phyloP scores from a whole-genome alignment of 371 early-diverging fungal genomes.

The Dichotomocladium elegans region DNA sequence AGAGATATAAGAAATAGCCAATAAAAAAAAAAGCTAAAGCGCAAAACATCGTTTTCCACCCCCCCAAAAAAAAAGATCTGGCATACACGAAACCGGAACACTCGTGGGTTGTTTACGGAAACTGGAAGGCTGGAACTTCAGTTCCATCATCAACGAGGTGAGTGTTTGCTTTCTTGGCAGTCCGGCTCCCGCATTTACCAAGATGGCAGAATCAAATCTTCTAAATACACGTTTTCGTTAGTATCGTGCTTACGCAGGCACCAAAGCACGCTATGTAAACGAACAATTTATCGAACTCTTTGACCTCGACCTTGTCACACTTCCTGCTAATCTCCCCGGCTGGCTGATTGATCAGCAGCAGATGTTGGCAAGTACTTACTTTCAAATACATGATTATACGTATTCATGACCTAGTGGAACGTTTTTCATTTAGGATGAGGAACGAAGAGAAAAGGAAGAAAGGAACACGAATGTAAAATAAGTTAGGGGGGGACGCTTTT shows the following conservation, averaged over 20 bases:
- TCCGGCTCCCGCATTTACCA: too few relatives aligned
- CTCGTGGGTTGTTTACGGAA: conserved; percentile 92
- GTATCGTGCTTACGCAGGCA: conserved; percentile 90
- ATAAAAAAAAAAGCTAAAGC: neutral
- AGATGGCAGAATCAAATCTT: too few relatives aligned
- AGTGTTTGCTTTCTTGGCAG: neutral
- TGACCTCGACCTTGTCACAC: conserved; percentile 85
- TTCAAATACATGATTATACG: neutral
- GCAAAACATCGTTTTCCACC: neutral
- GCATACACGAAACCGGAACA: conserved; percentile 75
- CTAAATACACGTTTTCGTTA: conserved; percentile 14
- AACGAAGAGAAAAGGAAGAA: neutral
- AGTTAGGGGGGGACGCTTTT: too few relatives aligned
- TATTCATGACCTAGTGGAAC: neutral
- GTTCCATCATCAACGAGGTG: conserved; percentile 90
- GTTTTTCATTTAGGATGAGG: conserved; percentile 1
- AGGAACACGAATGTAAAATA: too few relatives aligned
- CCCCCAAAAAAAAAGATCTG: conserved; percentile 45
- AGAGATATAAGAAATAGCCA: too few relatives aligned
- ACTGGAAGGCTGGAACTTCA: conserved; percentile 94
- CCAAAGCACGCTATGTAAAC: conserved; percentile 79
- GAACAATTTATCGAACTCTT: conserved; percentile 96
- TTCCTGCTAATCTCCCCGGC: conserved; percentile 70
- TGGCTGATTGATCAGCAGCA: conserved; percentile 76
- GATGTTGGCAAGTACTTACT: conserved; percentile 31